A percentile compares a stretch with the other conserved stretches of the same genome.
phyloP scores from a whole-genome alignment of 2,329 filamentous ascomycete species.

The Peltaster fructicola region DNA sequence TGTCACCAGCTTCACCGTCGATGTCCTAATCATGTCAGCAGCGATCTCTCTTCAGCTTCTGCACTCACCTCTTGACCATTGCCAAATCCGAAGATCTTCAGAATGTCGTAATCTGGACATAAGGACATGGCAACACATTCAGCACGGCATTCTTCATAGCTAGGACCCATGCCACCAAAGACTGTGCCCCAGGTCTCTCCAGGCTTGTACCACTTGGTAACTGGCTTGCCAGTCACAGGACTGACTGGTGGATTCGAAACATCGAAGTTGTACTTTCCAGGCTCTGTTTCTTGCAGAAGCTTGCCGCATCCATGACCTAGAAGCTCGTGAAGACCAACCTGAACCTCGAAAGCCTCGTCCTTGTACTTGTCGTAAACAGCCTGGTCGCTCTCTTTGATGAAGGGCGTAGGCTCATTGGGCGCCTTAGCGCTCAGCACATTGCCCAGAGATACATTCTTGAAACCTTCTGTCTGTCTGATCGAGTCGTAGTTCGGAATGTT shows the following conservation, averaged over 20 bases:
- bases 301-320: conserved; percentile 83
- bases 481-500: conserved; percentile 47
- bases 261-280: conserved; percentile 80
- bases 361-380: conserved; percentile 66
- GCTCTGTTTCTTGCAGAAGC: conserved; percentile 71
- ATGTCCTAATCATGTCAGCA: conserved; percentile 33
- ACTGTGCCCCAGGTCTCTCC: conserved; percentile 90
- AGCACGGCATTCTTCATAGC: conserved; percentile 87
- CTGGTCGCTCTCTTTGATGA: conserved; percentile 65
- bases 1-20: conserved; percentile 59
- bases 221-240: conserved; percentile 58
- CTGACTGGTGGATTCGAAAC: conserved; percentile 61
- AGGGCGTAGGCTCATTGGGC: conserved; percentile 80
- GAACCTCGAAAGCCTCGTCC: conserved; percentile 80
- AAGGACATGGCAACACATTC: conserved; percentile 89
- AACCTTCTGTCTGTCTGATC: conserved; percentile 66
- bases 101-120: conserved; percentile 70
- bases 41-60: neutral
- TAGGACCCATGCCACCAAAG: conserved; percentile 72
- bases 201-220: conserved; percentile 81
- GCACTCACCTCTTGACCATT: conserved; percentile 39
- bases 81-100: conserved; percentile 84
- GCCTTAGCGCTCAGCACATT: conserved; percentile 87
- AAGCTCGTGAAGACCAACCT: conserved; percentile 88
- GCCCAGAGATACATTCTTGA: conserved; percentile 86